phyloP scores from a whole-genome alignment of 139 green algal species.

The Tetraselmis chui region DNA sequence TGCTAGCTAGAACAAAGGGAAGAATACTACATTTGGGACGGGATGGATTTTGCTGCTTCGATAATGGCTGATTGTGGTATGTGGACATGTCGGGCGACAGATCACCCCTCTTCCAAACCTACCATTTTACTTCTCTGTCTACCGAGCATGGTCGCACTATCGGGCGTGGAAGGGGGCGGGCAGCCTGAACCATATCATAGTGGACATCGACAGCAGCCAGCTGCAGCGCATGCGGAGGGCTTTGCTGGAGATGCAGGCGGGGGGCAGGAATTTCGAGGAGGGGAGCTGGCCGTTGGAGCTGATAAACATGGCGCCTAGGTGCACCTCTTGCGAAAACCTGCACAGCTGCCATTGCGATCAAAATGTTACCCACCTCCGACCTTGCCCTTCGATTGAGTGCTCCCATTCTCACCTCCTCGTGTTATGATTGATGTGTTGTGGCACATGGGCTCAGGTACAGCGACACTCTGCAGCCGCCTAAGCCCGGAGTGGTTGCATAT shows the following conservation, averaged over 20 bases:
- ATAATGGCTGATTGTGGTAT: too few relatives aligned
- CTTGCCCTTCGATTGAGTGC: too few relatives aligned
- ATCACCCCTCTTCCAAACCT: conserved; percentile 59
- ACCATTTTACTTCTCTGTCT: conserved; percentile 62
- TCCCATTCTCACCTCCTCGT: too few relatives aligned
- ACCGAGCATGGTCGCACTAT: conserved; percentile 47
- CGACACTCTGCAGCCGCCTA: background rate
- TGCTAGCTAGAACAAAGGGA: too few relatives aligned
- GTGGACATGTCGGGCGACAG: too few relatives aligned
- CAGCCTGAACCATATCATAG: background rate
- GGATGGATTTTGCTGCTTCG: too few relatives aligned
- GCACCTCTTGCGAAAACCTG: background rate
- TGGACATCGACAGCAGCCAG: background rate
- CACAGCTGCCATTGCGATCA: background rate
- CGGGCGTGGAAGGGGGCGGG: conserved; percentile 23
- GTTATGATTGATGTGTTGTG: too few relatives aligned
- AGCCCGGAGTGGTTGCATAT: background rate
- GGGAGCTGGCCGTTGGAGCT: conserved; percentile 15
- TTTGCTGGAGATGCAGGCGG: conserved; percentile 9
- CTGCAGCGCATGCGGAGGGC: conserved; percentile 8
- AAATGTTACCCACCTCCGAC: background rate
- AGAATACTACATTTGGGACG: too few relatives aligned
- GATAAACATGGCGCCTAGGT: conserved; percentile 9
- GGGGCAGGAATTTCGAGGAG: background rate
- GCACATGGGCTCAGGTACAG: too few relatives aligned